phyloP scores from a whole-genome alignment of 2,329 filamentous ascomycete genomes.

The Aphanoascus verrucosus region DNA sequence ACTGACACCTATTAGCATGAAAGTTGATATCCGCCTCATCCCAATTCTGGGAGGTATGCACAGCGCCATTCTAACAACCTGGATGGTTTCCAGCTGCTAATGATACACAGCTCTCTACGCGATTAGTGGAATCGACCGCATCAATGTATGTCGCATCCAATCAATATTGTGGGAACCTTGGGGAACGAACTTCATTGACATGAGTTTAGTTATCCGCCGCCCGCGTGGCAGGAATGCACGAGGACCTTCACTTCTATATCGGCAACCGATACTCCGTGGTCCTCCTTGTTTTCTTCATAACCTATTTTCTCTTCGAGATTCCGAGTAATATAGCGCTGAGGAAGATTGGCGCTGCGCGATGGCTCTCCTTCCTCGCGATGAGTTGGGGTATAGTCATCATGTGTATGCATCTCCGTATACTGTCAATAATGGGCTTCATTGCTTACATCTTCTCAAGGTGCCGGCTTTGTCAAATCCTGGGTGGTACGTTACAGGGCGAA shows the following conservation, averaged over 20 bases:
- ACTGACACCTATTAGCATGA: neutral
- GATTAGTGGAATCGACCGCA: constrained; percentile 12
- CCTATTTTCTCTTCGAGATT: constrained; percentile 61
- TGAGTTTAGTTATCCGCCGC: constrained; percentile 31
- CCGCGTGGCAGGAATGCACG: constrained; percentile 51
- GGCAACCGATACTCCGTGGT: constrained; percentile 42
- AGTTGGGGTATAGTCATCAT: constrained; percentile 20
- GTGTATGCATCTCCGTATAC: constrained; percentile 11
- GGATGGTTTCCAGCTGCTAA: neutral
- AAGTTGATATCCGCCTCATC: constrained; percentile 12
- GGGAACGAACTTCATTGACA: neutral
- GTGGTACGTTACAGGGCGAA: neutral
- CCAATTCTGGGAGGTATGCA: constrained; percentile 10
- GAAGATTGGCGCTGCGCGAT: constrained; percentile 45
- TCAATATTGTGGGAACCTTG: neutral
- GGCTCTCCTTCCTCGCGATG: constrained; percentile 21
- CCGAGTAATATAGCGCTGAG: constrained; percentile 60
- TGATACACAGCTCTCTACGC: constrained; percentile 9
- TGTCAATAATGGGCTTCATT: neutral
- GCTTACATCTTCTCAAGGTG: constrained; percentile 14
- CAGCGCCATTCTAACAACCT: neutral
- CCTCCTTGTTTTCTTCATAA: constrained; percentile 62
- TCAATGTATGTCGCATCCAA: constrained; percentile 7
- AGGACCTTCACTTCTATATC: constrained; percentile 22
- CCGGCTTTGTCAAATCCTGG: constrained; percentile 12